A percentile compares a stretch with the other conserved stretches of the same genome.
phyloP scores from a whole-genome alignment of 306 rosid species.

The Acacia melanoxylon region DNA sequence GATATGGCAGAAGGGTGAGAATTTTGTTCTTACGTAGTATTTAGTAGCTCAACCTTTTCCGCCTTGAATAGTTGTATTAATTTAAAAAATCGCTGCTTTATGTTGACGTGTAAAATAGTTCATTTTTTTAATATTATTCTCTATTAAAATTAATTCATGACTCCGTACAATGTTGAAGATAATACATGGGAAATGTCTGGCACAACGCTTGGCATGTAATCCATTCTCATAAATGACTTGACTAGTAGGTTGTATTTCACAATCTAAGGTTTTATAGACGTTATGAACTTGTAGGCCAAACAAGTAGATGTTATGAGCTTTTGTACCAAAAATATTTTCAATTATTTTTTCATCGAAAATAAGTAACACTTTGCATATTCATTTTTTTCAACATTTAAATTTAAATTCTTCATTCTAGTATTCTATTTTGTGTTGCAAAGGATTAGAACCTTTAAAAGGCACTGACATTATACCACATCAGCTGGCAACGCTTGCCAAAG shows the following conservation, averaged over 20 bases:
- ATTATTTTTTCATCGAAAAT: background rate
- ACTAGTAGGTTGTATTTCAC: too few species aligned
- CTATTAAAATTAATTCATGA: constrained; percentile 12
- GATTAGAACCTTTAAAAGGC: too few species aligned
- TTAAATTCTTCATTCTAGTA: background rate
- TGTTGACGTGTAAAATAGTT: constrained; percentile 26
- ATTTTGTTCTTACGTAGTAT: constrained; percentile 36
- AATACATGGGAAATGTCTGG: constrained; percentile 18
- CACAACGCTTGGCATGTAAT: background rate
- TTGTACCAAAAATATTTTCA: background rate
- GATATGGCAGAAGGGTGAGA: constrained; percentile 65
- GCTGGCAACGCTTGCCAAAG: too few species aligned
- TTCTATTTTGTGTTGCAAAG: background rate
- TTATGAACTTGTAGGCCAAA: too few species aligned
- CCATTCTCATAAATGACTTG: background rate
- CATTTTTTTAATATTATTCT: background rate
- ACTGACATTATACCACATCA: too few species aligned
- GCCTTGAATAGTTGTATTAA: background rate
- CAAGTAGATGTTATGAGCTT: too few species aligned
- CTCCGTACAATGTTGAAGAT: constrained; percentile 26
- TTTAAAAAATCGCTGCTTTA: background rate
- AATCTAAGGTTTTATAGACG: too few species aligned
- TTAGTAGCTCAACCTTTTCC: constrained; percentile 25
- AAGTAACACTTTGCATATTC: background rate
- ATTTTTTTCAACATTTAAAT: too few species aligned